A percentile compares a stretch with the other conserved stretches of the same genome.
These are phyloP conservation scores for Pelargonium fulgidum DNA, from an alignment of 441 rosid species.

Conservation along the genomic window DNA sequence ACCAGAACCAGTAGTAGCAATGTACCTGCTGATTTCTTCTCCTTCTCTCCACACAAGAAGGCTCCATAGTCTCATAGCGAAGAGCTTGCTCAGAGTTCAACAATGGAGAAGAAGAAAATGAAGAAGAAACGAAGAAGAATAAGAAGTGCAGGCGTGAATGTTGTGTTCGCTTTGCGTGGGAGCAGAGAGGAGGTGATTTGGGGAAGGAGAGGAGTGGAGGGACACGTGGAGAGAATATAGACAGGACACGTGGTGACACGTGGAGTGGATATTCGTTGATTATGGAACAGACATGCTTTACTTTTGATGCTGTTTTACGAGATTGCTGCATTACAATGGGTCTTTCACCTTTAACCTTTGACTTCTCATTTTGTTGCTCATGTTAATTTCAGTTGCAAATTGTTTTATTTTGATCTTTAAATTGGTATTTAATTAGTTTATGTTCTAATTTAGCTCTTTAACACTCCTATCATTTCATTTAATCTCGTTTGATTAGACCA, in stretches of 20 bases:
- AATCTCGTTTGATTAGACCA: too few relatives aligned
- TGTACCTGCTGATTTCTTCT: too few relatives aligned
- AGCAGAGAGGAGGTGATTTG: not conserved
- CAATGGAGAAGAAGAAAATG: not conserved
- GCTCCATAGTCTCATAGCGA: not conserved
- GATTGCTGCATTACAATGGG: too few relatives aligned
- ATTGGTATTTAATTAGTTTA: too few relatives aligned
- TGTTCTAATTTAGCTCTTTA: too few relatives aligned
- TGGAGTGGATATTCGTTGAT: not conserved
- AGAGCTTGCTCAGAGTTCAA: not conserved
- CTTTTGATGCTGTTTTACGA: not conserved
- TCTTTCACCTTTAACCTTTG: not conserved
- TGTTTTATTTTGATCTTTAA: too few relatives aligned
- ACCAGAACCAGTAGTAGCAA: not conserved
- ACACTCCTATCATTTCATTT: too few relatives aligned
- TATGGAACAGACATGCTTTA: not conserved
- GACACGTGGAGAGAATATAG: not conserved
- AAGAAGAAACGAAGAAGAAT: not conserved
- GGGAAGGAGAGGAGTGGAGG: not conserved
- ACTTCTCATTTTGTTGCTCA: not conserved
- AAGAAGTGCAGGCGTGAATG: not conserved
- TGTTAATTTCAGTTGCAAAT: too few relatives aligned
- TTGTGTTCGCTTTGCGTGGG: not conserved
- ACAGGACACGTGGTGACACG: not conserved
- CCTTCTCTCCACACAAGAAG: not conserved